A percentile compares a stretch with the other conserved stretches of the same genome.
These are phyloP conservation scores for Blastobotrys robertii DNA, from an alignment of 805 yeast species.

Conservation along the genomic window DNA sequence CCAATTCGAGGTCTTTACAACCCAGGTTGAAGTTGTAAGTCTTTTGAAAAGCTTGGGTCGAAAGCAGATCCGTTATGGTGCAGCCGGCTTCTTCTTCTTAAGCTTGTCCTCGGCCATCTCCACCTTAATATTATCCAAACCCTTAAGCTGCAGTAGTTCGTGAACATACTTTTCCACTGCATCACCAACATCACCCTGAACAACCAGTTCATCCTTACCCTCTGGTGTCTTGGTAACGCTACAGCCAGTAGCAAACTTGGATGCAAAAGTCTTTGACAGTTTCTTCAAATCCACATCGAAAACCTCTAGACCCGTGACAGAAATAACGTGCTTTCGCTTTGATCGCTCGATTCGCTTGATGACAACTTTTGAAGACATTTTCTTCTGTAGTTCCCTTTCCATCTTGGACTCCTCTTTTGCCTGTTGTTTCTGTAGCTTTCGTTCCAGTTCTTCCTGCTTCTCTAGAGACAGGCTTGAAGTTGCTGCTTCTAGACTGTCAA, in stretches of 20 bases:
- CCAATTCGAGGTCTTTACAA: neutral
- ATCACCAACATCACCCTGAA: conserved; percentile 93
- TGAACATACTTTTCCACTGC: conserved; percentile 74
- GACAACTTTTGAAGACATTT: conserved; percentile 67
- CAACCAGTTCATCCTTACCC: conserved; percentile 81
- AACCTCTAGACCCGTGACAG: conserved; percentile 80
- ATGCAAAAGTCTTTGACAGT: conserved; percentile 82
- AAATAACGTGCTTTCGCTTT: conserved; percentile 76
- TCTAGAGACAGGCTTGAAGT: conserved; percentile 49
- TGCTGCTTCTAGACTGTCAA: conserved; percentile 40
- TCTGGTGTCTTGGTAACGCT: conserved; percentile 84
- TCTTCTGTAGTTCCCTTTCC: conserved; percentile 72
- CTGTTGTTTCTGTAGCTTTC: conserved; percentile 76
- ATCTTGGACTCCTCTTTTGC: conserved; percentile 59
- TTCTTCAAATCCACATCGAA: conserved; percentile 85
- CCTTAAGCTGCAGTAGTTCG: conserved; percentile 67
- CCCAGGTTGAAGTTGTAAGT: neutral
- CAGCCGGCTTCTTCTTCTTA: conserved; percentile 43
- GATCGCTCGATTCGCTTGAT: conserved; percentile 86
- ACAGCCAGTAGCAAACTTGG: conserved; percentile 94
- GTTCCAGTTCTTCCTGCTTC: conserved; percentile 71
- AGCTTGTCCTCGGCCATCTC: conserved; percentile 79
- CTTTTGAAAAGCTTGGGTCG: neutral
- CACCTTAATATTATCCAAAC: conserved; percentile 75
- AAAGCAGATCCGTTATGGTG: neutral